Conservation (phyloP, 75 land plant species). For the Cryptomeria japonica region DNA sequence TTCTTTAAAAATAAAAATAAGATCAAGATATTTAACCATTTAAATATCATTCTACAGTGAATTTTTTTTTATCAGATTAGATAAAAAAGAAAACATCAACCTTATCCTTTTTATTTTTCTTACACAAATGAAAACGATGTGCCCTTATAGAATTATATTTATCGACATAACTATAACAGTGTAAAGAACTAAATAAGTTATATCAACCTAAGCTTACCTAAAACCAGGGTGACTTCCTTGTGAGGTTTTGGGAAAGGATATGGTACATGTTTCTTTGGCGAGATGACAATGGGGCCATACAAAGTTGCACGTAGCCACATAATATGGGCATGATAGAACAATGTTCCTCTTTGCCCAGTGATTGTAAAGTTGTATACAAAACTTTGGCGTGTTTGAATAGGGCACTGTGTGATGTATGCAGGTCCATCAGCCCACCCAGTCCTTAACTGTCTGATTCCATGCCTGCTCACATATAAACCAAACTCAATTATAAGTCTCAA, state of each 20-base stretch:
- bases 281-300: slow-evolving; percentile 51
- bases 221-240: slow-evolving; percentile 17
- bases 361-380: slow-evolving; percentile 44
- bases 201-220: slow-evolving; percentile 6
- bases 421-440: slow-evolving; percentile 70
- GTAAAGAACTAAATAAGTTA: background rate
- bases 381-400: slow-evolving; percentile 34
- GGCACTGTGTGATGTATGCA: slow-evolving; percentile 63
- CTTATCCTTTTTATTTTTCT: too few species aligned
- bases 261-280: slow-evolving; percentile 16
- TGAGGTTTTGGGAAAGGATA: slow-evolving; percentile 26
- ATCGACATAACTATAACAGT: too few species aligned
- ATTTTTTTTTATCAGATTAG: too few species aligned
- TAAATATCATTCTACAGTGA: too few species aligned
- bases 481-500: background rate
- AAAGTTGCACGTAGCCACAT: slow-evolving; percentile 44
- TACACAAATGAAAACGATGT: too few species aligned
- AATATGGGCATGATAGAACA: slow-evolving; percentile 49
- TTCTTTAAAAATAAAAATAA: too few species aligned
- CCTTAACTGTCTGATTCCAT: slow-evolving; percentile 48
- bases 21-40: too few species aligned
- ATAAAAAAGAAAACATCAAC: too few species aligned
- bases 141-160: too few species aligned
- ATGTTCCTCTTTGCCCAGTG: slow-evolving; percentile 42
- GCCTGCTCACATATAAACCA: slow-evolving; percentile 31